A percentile compares a stretch with the other conserved stretches of the same genome.
Evolutionary conservation across 352 stramenopile species (phyloP).

Genomic region (Pythium brachiatum): DNA sequence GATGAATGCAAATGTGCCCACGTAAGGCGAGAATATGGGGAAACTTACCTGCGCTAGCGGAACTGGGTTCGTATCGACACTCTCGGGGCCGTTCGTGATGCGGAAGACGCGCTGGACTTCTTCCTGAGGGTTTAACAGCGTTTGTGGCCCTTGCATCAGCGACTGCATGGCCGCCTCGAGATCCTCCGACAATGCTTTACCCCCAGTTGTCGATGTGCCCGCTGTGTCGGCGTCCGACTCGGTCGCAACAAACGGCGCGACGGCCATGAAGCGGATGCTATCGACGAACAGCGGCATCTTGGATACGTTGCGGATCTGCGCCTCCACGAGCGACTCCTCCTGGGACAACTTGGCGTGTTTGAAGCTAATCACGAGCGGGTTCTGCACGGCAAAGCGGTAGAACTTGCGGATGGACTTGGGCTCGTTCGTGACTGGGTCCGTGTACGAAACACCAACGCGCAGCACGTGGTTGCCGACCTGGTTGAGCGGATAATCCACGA

Average conservation of each 20-base stretch:
- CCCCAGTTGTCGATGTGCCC: not conserved
- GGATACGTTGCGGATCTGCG: constrained; percentile 80
- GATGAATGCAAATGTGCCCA: not conserved
- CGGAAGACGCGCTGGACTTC: constrained; percentile 78
- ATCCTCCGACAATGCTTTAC: constrained; percentile 4
- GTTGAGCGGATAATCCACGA: constrained; percentile 88
- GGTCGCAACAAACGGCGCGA: constrained; percentile 48
- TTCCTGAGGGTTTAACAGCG: constrained; percentile 73
- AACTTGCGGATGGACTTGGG: constrained; percentile 90
- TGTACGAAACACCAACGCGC: constrained; percentile 75
- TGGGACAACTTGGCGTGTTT: constrained; percentile 57
- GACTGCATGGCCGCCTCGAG: constrained; percentile 21
- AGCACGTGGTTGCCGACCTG: constrained; percentile 88
- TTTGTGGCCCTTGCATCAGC: constrained; percentile 41
- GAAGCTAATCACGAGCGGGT: constrained; percentile 85
- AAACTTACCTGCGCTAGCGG: not conserved
- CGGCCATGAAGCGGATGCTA: constrained; percentile 72
- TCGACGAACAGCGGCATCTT: constrained; percentile 81
- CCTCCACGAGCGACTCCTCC: constrained; percentile 65
- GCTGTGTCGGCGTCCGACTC: constrained; percentile 36
- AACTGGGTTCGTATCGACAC: constrained; percentile 24
- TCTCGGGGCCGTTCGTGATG: constrained; percentile 34
- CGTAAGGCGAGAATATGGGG: no score
- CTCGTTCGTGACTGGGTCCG: constrained; percentile 71
- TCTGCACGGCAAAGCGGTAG: constrained; percentile 90